Conservation (phyloP, 352 stramenopile genomes). For the Stramenopiles sp. region DNA sequence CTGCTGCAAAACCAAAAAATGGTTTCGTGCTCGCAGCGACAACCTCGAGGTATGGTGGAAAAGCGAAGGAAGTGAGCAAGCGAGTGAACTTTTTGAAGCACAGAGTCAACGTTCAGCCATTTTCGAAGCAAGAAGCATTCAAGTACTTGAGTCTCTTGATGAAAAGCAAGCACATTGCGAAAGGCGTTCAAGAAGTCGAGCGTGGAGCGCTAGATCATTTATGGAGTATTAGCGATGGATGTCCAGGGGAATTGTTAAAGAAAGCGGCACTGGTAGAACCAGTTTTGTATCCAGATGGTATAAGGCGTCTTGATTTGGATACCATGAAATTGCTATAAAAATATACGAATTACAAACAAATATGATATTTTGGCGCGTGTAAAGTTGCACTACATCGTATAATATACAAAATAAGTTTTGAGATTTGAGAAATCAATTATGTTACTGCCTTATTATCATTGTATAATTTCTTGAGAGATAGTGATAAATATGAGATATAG, state of each 20-base stretch:
- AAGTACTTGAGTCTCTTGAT: background rate
- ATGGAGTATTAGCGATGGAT: background rate
- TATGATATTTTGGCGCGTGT: too few relatives aligned
- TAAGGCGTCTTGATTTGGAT: background rate
- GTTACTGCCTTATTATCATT: too few relatives aligned
- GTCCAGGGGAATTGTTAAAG: background rate
- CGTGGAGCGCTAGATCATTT: background rate
- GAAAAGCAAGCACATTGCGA: background rate
- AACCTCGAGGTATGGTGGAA: background rate
- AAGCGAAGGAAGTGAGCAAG: background rate
- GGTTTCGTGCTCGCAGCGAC: background rate
- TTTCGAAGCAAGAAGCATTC: background rate
- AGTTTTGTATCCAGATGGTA: background rate
- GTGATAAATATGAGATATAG: too few relatives aligned
- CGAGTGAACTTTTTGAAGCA: background rate
- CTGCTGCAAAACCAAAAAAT: background rate
- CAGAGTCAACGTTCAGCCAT: background rate
- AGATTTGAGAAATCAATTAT: too few relatives aligned
- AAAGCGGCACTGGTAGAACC: background rate
- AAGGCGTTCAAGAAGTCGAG: background rate
- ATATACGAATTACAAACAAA: background rate
- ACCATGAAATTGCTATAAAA: background rate
- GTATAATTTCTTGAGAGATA: too few relatives aligned
- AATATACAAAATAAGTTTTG: too few relatives aligned
- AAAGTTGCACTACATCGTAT: too few relatives aligned